Evolutionary conservation across 2,329 filamentous ascomycete genomes (phyloP), one percentile per base, ranked within the genome.

Genomic region (Fusarium falciforme): DNA sequence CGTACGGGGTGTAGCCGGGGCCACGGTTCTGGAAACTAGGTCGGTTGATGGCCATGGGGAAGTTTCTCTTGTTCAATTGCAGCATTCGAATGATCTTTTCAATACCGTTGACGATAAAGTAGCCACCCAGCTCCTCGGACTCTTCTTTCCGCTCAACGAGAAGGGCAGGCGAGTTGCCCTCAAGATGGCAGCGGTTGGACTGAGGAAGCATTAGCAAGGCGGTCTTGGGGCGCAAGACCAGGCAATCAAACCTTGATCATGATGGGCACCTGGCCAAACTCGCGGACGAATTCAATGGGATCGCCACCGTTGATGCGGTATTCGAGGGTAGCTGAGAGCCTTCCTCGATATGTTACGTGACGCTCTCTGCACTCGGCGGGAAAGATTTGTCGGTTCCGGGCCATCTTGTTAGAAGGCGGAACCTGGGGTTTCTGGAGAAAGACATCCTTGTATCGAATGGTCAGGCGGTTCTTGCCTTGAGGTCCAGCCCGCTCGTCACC

Each of bases 101-200:
- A 79, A 95, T 98, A 74, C 96, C 96, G 82, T 99, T 99, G 79
- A 99, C 93, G 78, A 99, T 91, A 80, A 98, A 99, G 83, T 98
- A 99, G 52, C 96, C 96, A 40, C 96, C 96, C 35, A 98, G 85
- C 83, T 99, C 96, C 83, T 99, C 96, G 0, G 95, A 93, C 83
- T 99, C 96, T 84, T 99, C 96, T 82, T 98, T 97, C 70, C 91
- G 91, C 73, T 93, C 88, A 33, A 98, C 94, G 17, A 99, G 88
- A 78, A 93, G 88, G 12, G 92, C 92, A 0, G 96, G 96, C 7
- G 94, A 92, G 78, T 95, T 92, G 71, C 93, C 93, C 82, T 97
- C 92, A 29, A 99, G 89, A 81, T 99, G 95, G 81, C 96, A 99
- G 81, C 92, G 89, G 82, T 95, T 97, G 68, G 95, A 96, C 92